Conservation (phyloP, 2,329 filamentous ascomycete species). For the Diplodia corticola region DNA sequence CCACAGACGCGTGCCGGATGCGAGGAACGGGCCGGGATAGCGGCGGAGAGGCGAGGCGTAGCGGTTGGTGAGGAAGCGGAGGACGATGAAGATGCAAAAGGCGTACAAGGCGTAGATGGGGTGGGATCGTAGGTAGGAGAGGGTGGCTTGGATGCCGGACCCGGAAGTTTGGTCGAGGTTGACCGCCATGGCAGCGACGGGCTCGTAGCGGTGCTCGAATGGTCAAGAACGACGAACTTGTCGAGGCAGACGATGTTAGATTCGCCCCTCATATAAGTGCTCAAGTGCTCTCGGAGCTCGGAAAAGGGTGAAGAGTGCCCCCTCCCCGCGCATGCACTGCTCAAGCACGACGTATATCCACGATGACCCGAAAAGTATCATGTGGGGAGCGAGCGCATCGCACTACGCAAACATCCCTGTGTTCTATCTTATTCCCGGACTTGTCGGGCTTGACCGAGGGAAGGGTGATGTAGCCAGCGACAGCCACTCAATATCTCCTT, state of each 20-base stretch:
- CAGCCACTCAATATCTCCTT: neutral
- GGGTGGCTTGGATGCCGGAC: neutral
- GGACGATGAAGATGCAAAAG: neutral
- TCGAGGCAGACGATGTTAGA: neutral
- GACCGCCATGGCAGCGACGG: neutral
- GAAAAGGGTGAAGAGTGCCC: neutral
- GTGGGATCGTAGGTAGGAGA: slow-evolving; percentile 5
- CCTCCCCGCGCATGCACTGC: neutral
- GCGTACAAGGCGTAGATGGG: slow-evolving; percentile 2
- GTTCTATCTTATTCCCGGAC: neutral
- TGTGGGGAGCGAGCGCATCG: neutral
- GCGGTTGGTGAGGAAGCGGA: slow-evolving; percentile 9
- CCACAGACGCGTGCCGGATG: slow-evolving; percentile 54
- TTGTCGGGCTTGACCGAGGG: neutral
- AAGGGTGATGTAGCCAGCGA: neutral
- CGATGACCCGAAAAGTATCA: neutral
- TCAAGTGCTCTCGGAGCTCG: neutral
- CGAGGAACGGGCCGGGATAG: slow-evolving; percentile 61
- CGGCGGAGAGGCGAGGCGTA: slow-evolving; percentile 25
- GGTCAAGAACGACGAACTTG: neutral
- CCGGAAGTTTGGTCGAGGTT: neutral
- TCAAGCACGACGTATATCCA: neutral
- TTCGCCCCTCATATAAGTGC: neutral
- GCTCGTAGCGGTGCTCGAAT: neutral
- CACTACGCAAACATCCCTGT: neutral